Evolutionary conservation across 225 moss, liverwort and hornwort species (phyloP).

Genomic region (Physcomitrium patens): DNA sequence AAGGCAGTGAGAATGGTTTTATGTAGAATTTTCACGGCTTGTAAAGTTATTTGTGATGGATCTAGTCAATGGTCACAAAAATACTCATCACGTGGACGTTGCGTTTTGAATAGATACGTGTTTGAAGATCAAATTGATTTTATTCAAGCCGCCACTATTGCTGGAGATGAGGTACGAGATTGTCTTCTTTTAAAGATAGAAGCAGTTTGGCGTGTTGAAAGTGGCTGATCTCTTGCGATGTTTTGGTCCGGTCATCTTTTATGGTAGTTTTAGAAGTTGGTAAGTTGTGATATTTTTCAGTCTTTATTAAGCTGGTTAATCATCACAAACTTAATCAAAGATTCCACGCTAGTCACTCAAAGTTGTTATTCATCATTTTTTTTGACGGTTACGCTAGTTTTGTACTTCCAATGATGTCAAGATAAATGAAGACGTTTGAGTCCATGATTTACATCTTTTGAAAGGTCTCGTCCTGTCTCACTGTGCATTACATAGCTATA

Average conservation of each 20-base stretch:
- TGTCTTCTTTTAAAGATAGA: conserved; percentile 24
- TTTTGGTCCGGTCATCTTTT: conserved; percentile 14
- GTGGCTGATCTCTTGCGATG: neutral
- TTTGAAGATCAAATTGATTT: conserved; percentile 78
- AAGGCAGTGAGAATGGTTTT: too few relatives aligned
- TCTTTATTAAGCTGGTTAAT: conserved; percentile 2
- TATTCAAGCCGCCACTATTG: conserved; percentile 65
- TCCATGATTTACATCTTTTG: neutral
- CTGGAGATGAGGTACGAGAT: conserved; percentile 54
- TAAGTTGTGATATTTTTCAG: neutral
- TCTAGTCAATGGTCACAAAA: neutral
- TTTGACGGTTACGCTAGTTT: neutral
- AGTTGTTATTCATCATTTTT: neutral
- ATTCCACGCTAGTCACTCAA: conserved; percentile 1
- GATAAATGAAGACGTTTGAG: neutral
- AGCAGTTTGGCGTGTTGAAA: conserved; percentile 2
- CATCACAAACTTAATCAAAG: conserved; percentile 13
- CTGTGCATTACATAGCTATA: neutral
- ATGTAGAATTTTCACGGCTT: too few relatives aligned
- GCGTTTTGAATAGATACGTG: conserved; percentile 48
- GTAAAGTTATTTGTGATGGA: neutral
- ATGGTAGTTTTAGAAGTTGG: too few relatives aligned
- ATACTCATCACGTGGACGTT: conserved; percentile 3
- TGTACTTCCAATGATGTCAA: neutral
- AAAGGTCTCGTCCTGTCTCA: neutral